Base-by-base conservation (phyloP, 371 early-diverging fungal species). In the Mortierella polycephala region DNA sequence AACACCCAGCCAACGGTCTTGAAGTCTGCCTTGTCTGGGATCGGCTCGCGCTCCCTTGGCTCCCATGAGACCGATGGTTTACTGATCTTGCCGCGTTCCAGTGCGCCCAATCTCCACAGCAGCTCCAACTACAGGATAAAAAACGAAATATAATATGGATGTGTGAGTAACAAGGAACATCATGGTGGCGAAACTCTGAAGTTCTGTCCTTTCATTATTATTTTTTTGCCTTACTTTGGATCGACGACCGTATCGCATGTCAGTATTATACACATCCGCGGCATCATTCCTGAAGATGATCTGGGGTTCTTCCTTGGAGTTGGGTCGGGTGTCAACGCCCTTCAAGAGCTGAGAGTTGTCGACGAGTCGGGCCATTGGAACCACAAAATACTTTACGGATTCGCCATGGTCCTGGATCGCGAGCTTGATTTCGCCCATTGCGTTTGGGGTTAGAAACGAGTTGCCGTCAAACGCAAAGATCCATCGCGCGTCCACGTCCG, bases 401-500 rank as follows among this genome's bases (percentile, higher is more conserved):
- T 85, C 75, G 14, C 88, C 89, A 64, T 85, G 74, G 44, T 73
- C 66, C 21, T 83, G 84, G 14, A 89, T 76, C 20, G 88, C 86
- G n/a, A 80, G 67, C 56, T 77, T 83, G 57, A 92, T 91, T 46
- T 91, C 90, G n/a, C 70, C 65, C 66, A 88, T 90, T 1, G 85
- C 90, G 40, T 86, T 86, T 40, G 73, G 61, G 54, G 90, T 89
- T 52, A 92, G 57, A 65, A 88, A 92, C 52, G 88, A 89, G 61
- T 92, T 92, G 6, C 92, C 92, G 61, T 92, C 92, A 73, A 91
- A 91, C 18, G 90, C 88, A 82, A 92, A 84, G 57, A 90, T 88
- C 91, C 91, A 91, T 40, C 84, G 82, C 14, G 87, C 87, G 69
- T 88, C 84, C 23, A 82, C 74, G 54, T 87, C 71, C 41, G 82